Conservation (phyloP, 139 green algal species). For the Chlamydomonas sphaeroides region DNA sequence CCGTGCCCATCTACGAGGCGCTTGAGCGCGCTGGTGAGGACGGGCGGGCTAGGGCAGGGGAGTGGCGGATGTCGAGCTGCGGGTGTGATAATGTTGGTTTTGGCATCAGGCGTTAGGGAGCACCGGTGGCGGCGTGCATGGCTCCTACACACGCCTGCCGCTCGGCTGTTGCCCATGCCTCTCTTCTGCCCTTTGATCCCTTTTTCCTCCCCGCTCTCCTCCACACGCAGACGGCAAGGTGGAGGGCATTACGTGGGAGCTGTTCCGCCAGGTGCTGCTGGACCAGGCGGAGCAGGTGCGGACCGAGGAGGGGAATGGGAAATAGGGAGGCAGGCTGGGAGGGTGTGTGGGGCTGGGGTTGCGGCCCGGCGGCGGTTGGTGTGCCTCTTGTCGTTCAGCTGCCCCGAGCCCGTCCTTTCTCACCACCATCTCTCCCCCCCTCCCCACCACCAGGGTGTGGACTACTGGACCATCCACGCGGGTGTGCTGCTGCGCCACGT, state of each 20-base stretch:
- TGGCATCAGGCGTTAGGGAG: too few relatives aligned
- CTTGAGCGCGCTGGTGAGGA: conserved; percentile 86
- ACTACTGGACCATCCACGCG: conserved; percentile 99
- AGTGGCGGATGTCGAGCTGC: too few relatives aligned
- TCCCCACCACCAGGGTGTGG: conserved; percentile 82
- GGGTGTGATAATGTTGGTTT: too few relatives aligned
- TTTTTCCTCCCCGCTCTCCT: neutral
- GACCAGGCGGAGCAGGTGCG: conserved; percentile 91
- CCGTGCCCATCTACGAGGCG: conserved; percentile 87
- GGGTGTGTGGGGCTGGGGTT: too few relatives aligned
- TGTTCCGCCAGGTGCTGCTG: conserved; percentile 94
- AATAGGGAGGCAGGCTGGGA: too few relatives aligned
- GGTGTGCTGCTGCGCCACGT: conserved; percentile 93
- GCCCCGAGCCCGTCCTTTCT: neutral
- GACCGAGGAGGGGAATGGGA: too few relatives aligned
- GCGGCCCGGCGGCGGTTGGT: neutral
- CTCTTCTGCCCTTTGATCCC: neutral
- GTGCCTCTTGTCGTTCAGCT: too few relatives aligned
- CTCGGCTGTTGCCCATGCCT: too few relatives aligned
- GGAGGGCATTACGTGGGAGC: conserved; percentile 95
- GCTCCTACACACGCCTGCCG: too few relatives aligned
- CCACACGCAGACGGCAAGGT: conserved; percentile 57
- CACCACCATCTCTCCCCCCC: neutral
- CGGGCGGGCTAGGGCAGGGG: too few relatives aligned
- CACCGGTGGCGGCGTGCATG: too few relatives aligned